Evolutionary conservation across 805 yeast genomes (phyloP), one percentile per base, ranked within the genome.

Genomic region (Blastobotrys parvus): DNA sequence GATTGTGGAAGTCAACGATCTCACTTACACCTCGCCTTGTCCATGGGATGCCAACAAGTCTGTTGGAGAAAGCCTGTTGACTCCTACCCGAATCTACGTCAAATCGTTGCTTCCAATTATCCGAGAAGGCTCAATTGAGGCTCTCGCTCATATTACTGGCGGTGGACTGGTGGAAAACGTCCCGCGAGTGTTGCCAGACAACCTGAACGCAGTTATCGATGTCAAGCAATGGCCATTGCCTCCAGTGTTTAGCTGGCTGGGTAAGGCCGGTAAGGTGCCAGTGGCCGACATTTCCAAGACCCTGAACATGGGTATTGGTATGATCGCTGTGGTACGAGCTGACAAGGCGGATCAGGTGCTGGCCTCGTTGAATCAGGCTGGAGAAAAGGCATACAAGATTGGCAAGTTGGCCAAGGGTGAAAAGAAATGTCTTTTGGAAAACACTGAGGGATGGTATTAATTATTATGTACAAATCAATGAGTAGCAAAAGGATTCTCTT

Each of bases 161-260:
- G 99, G 99, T 63, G 99, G 99, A 42, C 71, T 92, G 42, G 81
- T 92, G 22, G 99, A 92, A 65, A 92, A 92, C 64, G 79, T 90
- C 45, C 99, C 99, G 43, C 78, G 99, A 61, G 92, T 95, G 16
- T 71, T 92, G 48, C 98, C 98, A 45, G 66, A 75, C 45, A 64
- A 77, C 54, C 69, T 92, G 48, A 80, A 81, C 55, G 98, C 97
- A 11, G 70, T 70, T 51, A 76, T 92, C 40, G 95, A 90, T 62
- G 79, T 83, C 60, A 67, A 66, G 43, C 67, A 75, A 7, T 90
- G 97, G 95, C 75, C 77, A 50, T 80, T 92, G 27, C 94, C 95
- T 31, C 80, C 73, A 29, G 87, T 92, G 31, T 92, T 92, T 77
- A 81, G 80, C 65, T 92, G 97, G 97, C 79, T 92, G 43, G 96